Evolutionary conservation across 1,284 basidiomycete species (phyloP).

Genomic region (Austroboletus niveus): DNA sequence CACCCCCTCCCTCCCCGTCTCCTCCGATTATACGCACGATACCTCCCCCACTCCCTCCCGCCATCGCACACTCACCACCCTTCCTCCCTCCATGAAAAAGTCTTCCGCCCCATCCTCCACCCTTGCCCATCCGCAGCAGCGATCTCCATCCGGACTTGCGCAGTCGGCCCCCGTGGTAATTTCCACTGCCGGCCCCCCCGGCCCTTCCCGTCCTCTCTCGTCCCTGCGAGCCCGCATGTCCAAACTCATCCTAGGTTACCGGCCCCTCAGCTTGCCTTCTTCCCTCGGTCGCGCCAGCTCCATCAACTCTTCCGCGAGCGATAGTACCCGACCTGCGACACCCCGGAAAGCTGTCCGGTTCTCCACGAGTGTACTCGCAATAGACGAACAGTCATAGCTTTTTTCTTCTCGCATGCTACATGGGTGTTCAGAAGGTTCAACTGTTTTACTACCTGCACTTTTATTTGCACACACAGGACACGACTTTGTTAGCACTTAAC

Average conservation of each 20-base stretch:
- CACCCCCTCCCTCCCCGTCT: conserved; percentile 3
- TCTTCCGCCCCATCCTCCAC: conserved; percentile 29
- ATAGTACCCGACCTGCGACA: conserved; percentile 35
- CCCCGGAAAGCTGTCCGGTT: conserved; percentile 61
- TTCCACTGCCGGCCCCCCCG: conserved; percentile 40
- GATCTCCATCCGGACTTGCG: conserved; percentile 37
- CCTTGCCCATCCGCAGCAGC: conserved; percentile 38
- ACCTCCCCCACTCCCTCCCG: conserved; percentile 25
- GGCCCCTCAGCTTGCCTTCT: conserved; percentile 38
- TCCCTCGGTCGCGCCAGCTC: conserved; percentile 35
- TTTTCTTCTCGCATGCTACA: conserved; percentile 2
- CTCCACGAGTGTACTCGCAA: conserved; percentile 37
- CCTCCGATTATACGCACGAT: conserved; percentile 21
- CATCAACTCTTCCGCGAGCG: conserved; percentile 37
- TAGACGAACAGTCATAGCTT: conserved; percentile 24
- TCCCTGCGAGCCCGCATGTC: conserved; percentile 50
- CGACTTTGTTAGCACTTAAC: conserved; percentile 16
- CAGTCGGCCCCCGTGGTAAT: conserved; percentile 50
- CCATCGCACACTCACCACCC: conserved; percentile 26
- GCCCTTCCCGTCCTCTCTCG: conserved; percentile 37
- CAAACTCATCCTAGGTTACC: conserved; percentile 36
- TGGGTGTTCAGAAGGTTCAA: conserved; percentile 1
- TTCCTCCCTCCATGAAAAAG: conserved; percentile 64
- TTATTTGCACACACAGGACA: conserved; percentile 25
- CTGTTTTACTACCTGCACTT: conserved; percentile 25